Conservation (phyloP, 129 eudicot genomes). For the Artemisia argyi region DNA sequence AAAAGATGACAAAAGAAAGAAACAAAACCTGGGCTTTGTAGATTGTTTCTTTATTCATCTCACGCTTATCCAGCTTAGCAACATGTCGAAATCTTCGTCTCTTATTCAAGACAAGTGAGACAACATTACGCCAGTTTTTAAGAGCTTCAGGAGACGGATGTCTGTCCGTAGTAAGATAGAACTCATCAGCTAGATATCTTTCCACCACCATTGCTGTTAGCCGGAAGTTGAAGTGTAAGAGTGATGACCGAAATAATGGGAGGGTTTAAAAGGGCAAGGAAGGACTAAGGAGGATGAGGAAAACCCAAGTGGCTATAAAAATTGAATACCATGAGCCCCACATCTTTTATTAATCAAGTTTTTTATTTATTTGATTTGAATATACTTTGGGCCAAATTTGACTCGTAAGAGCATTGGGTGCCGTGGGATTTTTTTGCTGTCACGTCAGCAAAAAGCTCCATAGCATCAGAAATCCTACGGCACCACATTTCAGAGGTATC, state of each 20-base stretch:
- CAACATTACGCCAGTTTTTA: constrained; percentile 46
- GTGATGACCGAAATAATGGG: neutral
- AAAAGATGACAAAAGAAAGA: neutral
- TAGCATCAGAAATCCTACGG: too few relatives aligned
- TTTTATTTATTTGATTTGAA: too few relatives aligned
- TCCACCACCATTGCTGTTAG: constrained; percentile 19
- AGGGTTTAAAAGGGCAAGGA: too few relatives aligned
- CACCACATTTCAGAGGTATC: too few relatives aligned
- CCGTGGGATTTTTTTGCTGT: too few relatives aligned
- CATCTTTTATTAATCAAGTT: too few relatives aligned
- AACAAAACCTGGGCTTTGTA: constrained; percentile 31
- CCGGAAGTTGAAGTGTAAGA: neutral
- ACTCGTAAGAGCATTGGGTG: too few relatives aligned
- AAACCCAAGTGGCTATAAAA: too few relatives aligned
- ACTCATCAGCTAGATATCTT: constrained; percentile 32
- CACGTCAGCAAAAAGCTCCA: too few relatives aligned
- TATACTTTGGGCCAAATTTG: too few relatives aligned
- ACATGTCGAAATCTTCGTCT: constrained; percentile 52
- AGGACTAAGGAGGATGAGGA: too few relatives aligned
- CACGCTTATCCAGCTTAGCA: constrained; percentile 40
- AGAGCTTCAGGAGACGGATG: constrained; percentile 43
- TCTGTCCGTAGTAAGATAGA: constrained; percentile 30
- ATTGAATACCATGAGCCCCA: too few relatives aligned
- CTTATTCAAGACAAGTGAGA: constrained; percentile 37
- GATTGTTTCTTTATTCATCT: constrained; percentile 14